phyloP scores from a whole-genome alignment of 2,329 filamentous ascomycete genomes.

The Bipolaris sorokiniana region DNA sequence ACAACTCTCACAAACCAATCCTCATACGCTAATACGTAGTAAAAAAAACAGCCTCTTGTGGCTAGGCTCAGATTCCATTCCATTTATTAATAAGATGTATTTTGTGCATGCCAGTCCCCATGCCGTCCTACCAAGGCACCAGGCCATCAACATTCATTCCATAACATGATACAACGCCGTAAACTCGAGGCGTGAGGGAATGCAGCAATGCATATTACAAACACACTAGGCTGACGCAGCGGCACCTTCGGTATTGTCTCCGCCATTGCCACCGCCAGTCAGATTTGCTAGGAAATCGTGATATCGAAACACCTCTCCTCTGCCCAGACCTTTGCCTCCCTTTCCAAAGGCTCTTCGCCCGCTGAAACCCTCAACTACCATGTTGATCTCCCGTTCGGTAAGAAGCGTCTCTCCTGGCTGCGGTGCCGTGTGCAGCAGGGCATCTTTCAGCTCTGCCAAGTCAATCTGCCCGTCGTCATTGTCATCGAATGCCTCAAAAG shows the following conservation, averaged over 20 bases:
- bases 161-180: not conserved
- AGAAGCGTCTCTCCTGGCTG: constrained; percentile 57
- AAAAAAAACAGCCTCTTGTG: not conserved
- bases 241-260: constrained; percentile 27
- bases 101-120: not conserved
- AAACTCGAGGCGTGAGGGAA: not conserved
- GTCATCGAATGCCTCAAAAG: constrained; percentile 93
- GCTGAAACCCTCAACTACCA: constrained; percentile 85
- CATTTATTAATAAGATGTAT: not conserved
- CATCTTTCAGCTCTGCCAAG: constrained; percentile 78
- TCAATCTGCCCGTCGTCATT: constrained; percentile 95
- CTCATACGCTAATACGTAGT: not conserved
- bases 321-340: constrained; percentile 54
- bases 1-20: not conserved
- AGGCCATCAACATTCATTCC: not conserved
- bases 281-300: constrained; percentile 78
- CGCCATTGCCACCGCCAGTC: constrained; percentile 45
- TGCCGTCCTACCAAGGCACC: not conserved
- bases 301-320: constrained; percentile 91
- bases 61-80: not conserved
- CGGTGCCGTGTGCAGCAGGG: constrained; percentile 79
- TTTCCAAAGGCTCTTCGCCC: constrained; percentile 83
- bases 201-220: not conserved
- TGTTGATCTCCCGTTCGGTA: constrained; percentile 72
- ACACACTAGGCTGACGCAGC: not conserved